Evolutionary conservation across 2,329 filamentous ascomycete species (phyloP), one percentile per base, ranked within the genome.

Genomic region (Microascus cirrosus): DNA sequence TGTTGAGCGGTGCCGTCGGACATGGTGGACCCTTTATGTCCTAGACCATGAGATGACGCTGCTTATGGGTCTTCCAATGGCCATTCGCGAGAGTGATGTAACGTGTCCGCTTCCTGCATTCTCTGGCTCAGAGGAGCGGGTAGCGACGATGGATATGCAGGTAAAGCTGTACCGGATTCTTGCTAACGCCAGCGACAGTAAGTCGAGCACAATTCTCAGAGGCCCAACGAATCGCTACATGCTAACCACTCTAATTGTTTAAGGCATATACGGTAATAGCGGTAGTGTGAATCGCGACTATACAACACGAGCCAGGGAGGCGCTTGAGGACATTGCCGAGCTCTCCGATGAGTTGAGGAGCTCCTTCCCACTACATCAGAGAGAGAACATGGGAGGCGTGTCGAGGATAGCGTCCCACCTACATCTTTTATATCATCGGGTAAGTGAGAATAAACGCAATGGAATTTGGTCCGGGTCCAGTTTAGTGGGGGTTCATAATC

Each of bases 1-100:
- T 1, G 73, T 77, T 0, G 71, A 80, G 59, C 65, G 79, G 55
- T 76, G 73, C 56, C 74, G 77, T 1, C 73, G 72, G 36, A 69
- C 78, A 11, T 82, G 77, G 77, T 81, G 78, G 77, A 81, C 79
- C 0, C 70, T 79, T 0, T 80, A 79, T 48, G 69, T 81, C 1
- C 65, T 81, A 1, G 78, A 81, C 57, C 71, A 78, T 2, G 73
- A 81, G 61, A 78, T 81, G 71, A 77, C 77, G 1, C 77, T 77
- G 0, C 61, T 81, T 2, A 78, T 81, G 74, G 79, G 79, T 0
- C 60, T 79, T 0, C 78, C 79, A 0, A 71, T 75, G 53, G 74
- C 75, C 0, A 69, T 81, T 1, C 68, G 70, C 22, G 77, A 81
- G 45, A 73, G 79, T n/a, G 75, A 81, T 50, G 72, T 83, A 0